Conservation (phyloP, 2,329 filamentous ascomycete genomes). For the Sporothrix pseudoabietina region DNA sequence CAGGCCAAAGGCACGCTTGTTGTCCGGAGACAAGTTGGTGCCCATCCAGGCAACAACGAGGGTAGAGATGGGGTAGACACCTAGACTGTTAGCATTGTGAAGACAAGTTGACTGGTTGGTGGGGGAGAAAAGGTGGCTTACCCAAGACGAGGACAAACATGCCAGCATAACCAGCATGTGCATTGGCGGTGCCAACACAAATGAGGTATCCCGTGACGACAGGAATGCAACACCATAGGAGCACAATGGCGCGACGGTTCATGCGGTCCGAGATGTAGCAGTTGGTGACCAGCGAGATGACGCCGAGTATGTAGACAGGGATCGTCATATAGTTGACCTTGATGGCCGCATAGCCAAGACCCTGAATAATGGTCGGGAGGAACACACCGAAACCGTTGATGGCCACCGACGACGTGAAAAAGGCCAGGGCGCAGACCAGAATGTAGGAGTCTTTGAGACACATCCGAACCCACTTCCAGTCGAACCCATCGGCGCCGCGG, state of each 20-base stretch:
- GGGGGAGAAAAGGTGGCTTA: background rate
- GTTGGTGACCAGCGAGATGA: slow-evolving; percentile 30
- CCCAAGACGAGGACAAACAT: slow-evolving; percentile 28
- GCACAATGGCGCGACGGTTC: slow-evolving; percentile 24
- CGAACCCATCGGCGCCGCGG: slow-evolving; percentile 21
- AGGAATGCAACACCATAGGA: slow-evolving; percentile 15
- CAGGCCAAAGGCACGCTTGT: slow-evolving; percentile 28
- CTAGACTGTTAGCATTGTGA: background rate
- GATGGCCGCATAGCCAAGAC: slow-evolving; percentile 31
- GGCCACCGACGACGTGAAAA: slow-evolving; percentile 29
- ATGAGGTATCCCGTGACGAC: slow-evolving; percentile 28
- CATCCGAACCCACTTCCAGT: slow-evolving; percentile 18
- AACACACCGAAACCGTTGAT: slow-evolving; percentile 30
- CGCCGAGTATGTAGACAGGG: slow-evolving; percentile 34
- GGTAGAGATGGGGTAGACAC: slow-evolving; percentile 28
- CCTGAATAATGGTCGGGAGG: slow-evolving; percentile 28
- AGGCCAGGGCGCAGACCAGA: slow-evolving; percentile 22
- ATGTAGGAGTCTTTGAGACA: slow-evolving; percentile 22
- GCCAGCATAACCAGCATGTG: slow-evolving; percentile 26
- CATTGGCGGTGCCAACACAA: slow-evolving; percentile 28
- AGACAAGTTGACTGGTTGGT: background rate
- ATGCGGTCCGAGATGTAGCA: slow-evolving; percentile 27
- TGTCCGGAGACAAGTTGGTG: slow-evolving; percentile 29
- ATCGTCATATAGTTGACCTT: slow-evolving; percentile 35
- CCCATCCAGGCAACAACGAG: slow-evolving; percentile 28